phyloP scores from a whole-genome alignment of 257 asterid species.

The Craterostigma plantagineum region DNA sequence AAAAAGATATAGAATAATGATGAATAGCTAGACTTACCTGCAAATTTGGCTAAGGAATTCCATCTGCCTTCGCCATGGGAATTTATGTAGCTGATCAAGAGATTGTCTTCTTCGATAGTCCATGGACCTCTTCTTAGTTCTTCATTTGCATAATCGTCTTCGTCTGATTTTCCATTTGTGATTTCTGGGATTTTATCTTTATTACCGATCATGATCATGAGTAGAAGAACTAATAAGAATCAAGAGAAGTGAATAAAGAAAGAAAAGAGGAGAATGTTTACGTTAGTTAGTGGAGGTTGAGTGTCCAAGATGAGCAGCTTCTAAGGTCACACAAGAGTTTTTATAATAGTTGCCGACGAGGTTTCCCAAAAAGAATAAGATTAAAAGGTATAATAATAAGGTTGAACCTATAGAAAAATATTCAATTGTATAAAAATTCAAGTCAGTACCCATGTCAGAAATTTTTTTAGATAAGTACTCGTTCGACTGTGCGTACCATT shows the following conservation, averaged over 20 bases:
- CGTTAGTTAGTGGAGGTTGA: conserved; percentile 3
- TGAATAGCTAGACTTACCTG: conserved; percentile 18
- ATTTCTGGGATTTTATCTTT: conserved; percentile 6
- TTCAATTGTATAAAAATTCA: no score
- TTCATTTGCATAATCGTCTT: no score
- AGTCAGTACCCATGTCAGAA: no score
- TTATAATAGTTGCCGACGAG: conserved; percentile 26
- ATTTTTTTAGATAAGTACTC: no score
- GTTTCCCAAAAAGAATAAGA: conserved; percentile 6
- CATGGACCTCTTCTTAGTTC: conserved; percentile 72
- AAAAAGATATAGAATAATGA: not conserved
- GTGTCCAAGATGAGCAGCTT: conserved; percentile 8
- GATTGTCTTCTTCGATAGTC: conserved; percentile 71
- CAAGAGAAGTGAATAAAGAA: not conserved
- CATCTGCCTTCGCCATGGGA: conserved; percentile 69
- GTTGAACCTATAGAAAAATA: no score
- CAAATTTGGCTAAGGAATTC: conserved; percentile 49
- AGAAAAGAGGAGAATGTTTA: not conserved
- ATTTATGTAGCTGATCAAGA: conserved; percentile 36
- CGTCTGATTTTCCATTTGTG: conserved; percentile 7
- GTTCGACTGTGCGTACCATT: no score
- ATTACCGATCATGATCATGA: conserved; percentile 10
- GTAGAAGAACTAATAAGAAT: not conserved
- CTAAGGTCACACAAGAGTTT: conserved; percentile 8
- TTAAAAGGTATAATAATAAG: not conserved